These are phyloP conservation scores for Kalaharituber pfeilii DNA, from an alignment of 2,329 filamentous ascomycete genomes.

Conservation along the genomic window DNA sequence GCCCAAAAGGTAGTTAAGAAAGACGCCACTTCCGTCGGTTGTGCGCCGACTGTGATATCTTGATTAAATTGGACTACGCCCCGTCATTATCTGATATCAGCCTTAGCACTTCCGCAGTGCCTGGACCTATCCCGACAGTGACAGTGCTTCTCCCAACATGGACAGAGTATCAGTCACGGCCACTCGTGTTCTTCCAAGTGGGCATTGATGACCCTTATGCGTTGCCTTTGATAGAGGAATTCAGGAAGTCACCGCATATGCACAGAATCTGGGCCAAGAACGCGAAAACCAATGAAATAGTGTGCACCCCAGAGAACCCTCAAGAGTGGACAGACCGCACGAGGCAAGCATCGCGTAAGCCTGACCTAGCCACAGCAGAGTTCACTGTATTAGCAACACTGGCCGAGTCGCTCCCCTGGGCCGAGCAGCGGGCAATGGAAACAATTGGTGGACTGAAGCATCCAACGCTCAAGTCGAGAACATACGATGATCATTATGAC, in stretches of 20 bases:
- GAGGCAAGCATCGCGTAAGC: neutral
- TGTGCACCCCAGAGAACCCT: neutral
- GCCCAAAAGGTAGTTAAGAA: neutral
- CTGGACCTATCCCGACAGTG: neutral
- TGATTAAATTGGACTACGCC: neutral
- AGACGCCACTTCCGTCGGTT: neutral
- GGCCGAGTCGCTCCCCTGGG: neutral
- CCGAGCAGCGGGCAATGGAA: neutral
- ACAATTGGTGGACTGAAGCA: neutral
- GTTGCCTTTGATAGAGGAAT: neutral
- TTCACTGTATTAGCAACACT: neutral
- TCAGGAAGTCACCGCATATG: neutral
- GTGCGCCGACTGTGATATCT: neutral
- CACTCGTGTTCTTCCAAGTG: neutral
- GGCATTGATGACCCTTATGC: neutral
- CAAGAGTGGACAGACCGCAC: neutral
- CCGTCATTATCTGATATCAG: neutral
- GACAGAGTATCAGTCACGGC: neutral
- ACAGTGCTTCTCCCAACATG: neutral
- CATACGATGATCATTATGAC: neutral
- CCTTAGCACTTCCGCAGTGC: neutral
- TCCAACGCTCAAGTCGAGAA: neutral
- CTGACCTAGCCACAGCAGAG: neutral
- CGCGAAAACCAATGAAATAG: neutral
- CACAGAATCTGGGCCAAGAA: neutral